A percentile compares a stretch with the other conserved stretches of the same genome.
These are phyloP conservation scores for Penicillium nucicola DNA, from an alignment of 495 filamentous ascomycete species.

Conservation along the genomic window DNA sequence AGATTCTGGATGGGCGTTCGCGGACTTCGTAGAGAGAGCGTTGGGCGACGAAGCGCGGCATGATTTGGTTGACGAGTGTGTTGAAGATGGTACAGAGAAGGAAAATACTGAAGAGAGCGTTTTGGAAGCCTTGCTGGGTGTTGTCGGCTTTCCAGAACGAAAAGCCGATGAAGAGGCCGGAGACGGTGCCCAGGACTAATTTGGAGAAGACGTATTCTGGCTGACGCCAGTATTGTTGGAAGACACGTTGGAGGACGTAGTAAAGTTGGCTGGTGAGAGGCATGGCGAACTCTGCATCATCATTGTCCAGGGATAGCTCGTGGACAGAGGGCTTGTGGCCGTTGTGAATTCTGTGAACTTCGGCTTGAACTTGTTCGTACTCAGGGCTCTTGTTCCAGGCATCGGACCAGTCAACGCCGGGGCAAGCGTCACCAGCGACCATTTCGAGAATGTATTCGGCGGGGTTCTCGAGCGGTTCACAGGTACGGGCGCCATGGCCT, in stretches of 20 bases:
- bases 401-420: constrained; percentile 73
- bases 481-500: constrained; percentile 62
- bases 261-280: constrained; percentile 46
- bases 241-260: constrained; percentile 42
- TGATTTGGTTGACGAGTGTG: constrained; percentile 60
- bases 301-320: constrained; percentile 4
- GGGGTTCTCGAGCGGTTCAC: constrained; percentile 69
- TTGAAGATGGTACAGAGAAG: constrained; percentile 72
- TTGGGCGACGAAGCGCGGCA: constrained; percentile 47
- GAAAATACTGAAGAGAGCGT: constrained; percentile 80
- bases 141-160: constrained; percentile 73
- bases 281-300: constrained; percentile 46
- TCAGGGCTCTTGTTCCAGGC: constrained; percentile 73
- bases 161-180: constrained; percentile 77
- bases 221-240: constrained; percentile 50
- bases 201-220: constrained; percentile 50
- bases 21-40: constrained; percentile 49
- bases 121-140: constrained; percentile 73
- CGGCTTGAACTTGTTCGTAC: constrained; percentile 55
- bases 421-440: constrained; percentile 53
- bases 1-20: constrained; percentile 48
- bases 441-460: constrained; percentile 92
- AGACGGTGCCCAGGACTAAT: constrained; percentile 47
- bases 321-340: constrained; percentile 25
- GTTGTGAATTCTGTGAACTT: constrained; percentile 62